Evolutionary conservation across 2,329 filamentous ascomycete species (phyloP), one percentile per base, ranked within the genome.

Genomic region (Aaosphaeria arxii): DNA sequence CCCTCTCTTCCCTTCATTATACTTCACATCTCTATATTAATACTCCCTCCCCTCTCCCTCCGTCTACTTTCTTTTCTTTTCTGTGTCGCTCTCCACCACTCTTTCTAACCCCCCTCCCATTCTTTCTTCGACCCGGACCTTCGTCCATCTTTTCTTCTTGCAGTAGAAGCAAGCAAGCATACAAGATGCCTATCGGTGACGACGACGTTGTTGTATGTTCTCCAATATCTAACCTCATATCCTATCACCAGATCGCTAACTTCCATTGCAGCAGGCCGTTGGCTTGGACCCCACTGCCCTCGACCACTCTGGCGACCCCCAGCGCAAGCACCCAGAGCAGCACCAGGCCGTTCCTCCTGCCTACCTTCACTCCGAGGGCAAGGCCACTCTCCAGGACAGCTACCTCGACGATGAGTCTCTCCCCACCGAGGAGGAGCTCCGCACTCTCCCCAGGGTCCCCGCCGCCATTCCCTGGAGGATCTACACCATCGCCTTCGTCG

Each of bases 401-500:
- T 40, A 11, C 39, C 39, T 40, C 39, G 24, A 17, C 17, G 39
- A 40, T 40, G 39, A 36, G 33, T 36, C 33, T 36, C 33, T 43
- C 29, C 33, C 33, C 33, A 36, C 33, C 33, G 33, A 36, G 33
- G 33, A 36, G 33, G 67, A 71, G 39, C 64, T 66, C 57, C 54
- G 53, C 0, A 69, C 66, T 7, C 63, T 71, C 11, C 67, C 62
- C 24, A 61, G 67, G 44, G 67, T 71, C 13, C 43, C 67, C 32
- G 67, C 63, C 33, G 43, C 48, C 17, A 70, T 71, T 30, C 64
- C 69, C 24, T 66, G 65, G 62, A 62, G 60, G 31, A 66, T 63
- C 2, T 70, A 60, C 59, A 69, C 66, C 45, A 61, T 70, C 30
- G 66, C 65, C 43, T 57, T 55, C 32, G 64, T 71, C 40, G 68